Evolutionary conservation across 2,329 filamentous ascomycete species (phyloP), one percentile per base, ranked within the genome.

Genomic region (Emmonsiellopsis sp.): DNA sequence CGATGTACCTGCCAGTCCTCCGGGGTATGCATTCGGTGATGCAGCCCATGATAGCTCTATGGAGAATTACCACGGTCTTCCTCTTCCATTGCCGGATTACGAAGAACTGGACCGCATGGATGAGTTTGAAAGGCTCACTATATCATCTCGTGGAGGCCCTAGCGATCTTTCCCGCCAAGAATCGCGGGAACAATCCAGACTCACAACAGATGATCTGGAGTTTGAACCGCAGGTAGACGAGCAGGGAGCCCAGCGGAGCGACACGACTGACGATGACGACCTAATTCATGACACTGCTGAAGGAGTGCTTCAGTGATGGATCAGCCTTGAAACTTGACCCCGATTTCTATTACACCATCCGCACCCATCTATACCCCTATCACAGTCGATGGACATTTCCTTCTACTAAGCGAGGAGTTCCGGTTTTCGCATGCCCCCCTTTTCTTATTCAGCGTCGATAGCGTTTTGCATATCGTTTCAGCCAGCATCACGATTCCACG

Each of bases 1-100:
- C 70, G 89, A 97, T 65, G 90, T 97, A 42, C 91, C 92, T 0
- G 85, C 83, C 2, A 89, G 86, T 62, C 92, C 92, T 48, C 92
- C 92, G 0, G 78, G 76, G 5, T 91, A 91, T 70, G 74, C 66
- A 17, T 68, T 63, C 55, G 61, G 68, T 10, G 66, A 69, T 51
- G 65, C 63, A 17, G 56, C 54, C 53, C 55, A 55, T 17, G 57
- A 77, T 60, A 69, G 70, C 56, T 61, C 68, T 6, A 72, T 78
- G 53, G 68, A 73, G 53, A 72, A 77, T 51, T 77, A 78, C 57
- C 57, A 65, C 39, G 74, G 74, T 10, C 71, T 74, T 10, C 67
- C 68, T 2, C 60, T 74, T 2, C 58, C 65, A 1, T 59, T 69
- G 1, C 69, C 68, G 0, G 72, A 78, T 14, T 68, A 76, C 52